Evolutionary conservation across 768 basidiomycete genomes (phyloP), one percentile per base, ranked within the genome.

Genomic region (Coprinopsis sp.): DNA sequence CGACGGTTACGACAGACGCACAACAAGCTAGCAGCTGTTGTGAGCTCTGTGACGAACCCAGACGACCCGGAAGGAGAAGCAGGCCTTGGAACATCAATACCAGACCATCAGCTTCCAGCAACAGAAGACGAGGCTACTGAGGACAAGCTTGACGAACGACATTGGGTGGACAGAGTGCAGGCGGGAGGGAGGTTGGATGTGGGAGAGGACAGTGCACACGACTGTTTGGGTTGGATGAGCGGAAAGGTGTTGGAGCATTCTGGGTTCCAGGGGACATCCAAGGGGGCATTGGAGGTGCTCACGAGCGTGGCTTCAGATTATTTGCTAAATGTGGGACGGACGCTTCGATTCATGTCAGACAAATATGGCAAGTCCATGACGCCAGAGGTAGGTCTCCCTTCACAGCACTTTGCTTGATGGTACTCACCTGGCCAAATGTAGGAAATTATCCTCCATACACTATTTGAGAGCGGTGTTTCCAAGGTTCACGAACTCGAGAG

Each of bases 261-360:
- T 38, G 93, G 93, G 2, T 96, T 96, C 58, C 94, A 96, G 73
- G 90, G 92, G 87, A 63, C 89, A 11, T 86, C 90, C n/a, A 74
- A 79, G 54, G 70, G 74, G 33, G 80, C 93, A 0, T 63, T 96
- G 38, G 86, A 90, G 52, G 82, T 92, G 12, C 65, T 97, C 18
- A 73, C 84, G 0, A 75, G 83, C 33, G 83, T 94, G 6, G 77
- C 86, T 0, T 75, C 84, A 0, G 88, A 94, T 55, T 95, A 90
- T 64, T 59, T 97, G 4, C 61, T 78, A 18, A 95, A 93, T 57
- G 80, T 97, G 33, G 95, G 95, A 2, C 75, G 84, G 37, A 94
- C 91, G 12, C 81, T 98, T 42, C 76, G 84, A 45, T 88, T 84
- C 56, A 66, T 91, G 48, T 74, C 77, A 33, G 93, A 97, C 64